Percentiles rank a stretch among this genome's conserved stretches.
These are phyloP conservation scores for Diospyros kaki DNA, from an alignment of 148 eudicot genomes.

Conservation along the genomic window DNA sequence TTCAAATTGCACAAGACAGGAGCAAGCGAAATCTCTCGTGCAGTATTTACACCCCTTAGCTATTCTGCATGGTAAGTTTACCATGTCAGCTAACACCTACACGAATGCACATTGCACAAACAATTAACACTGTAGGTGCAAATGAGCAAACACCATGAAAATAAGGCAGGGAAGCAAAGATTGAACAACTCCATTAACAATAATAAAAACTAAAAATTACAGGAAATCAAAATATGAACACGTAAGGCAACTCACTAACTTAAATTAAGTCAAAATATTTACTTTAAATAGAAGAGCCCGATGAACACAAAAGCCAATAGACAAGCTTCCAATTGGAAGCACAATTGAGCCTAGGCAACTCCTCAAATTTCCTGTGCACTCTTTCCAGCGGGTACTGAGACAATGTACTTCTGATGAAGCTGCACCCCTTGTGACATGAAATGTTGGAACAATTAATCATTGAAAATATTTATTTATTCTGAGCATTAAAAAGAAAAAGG, in stretches of 20 bases:
- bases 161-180: background rate
- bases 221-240: background rate
- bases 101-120: slow-evolving; percentile 2
- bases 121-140: background rate
- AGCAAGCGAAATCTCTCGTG: slow-evolving; percentile 18
- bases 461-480: background rate
- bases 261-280: slow-evolving; percentile 15
- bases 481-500: slow-evolving; percentile 5
- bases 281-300: slow-evolving; percentile 73
- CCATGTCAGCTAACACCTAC: slow-evolving; percentile 26
- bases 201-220: background rate
- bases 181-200: background rate
- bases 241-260: background rate
- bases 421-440: slow-evolving; percentile 47
- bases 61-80: slow-evolving; percentile 26
- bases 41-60: slow-evolving; percentile 31
- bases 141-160: slow-evolving; percentile 2
- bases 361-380: slow-evolving; percentile 43
- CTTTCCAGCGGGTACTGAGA: slow-evolving; percentile 45
- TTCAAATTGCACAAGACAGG: slow-evolving; percentile 31
- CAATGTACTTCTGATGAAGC: slow-evolving; percentile 49
- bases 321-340: slow-evolving; percentile 65
- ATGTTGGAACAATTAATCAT: slow-evolving; percentile 1
- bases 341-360: slow-evolving; percentile 52
- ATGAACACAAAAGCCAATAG: slow-evolving; percentile 62